Evolutionary conservation across 1,284 basidiomycete species (phyloP).

Genomic region (Irpex lacteus): DNA sequence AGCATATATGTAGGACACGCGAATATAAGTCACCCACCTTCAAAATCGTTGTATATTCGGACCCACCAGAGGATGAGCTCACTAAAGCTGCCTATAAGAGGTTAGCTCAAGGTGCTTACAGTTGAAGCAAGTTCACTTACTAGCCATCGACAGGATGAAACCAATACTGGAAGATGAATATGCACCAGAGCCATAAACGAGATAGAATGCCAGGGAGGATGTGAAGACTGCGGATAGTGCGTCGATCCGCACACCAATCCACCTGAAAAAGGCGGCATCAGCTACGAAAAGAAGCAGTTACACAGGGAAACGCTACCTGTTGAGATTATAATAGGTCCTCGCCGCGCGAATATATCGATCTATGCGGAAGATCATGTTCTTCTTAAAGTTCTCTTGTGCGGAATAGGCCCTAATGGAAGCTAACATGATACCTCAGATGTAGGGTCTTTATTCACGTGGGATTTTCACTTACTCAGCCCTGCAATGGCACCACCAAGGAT

Average conservation of each 20-base stretch:
- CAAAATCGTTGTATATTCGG: slow-evolving; percentile 50
- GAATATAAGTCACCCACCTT: slow-evolving; percentile 33
- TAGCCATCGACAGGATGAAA: slow-evolving; percentile 45
- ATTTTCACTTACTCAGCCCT: slow-evolving; percentile 49
- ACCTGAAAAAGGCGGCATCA: slow-evolving; percentile 30
- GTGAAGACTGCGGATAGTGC: slow-evolving; percentile 41
- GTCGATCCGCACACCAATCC: slow-evolving; percentile 55
- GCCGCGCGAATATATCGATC: slow-evolving; percentile 46
- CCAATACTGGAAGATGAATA: slow-evolving; percentile 40
- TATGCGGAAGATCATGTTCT: slow-evolving; percentile 45
- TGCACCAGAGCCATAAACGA: slow-evolving; percentile 35
- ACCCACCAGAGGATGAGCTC: slow-evolving; percentile 53
- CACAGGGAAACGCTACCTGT: slow-evolving; percentile 22
- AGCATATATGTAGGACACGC: background rate
- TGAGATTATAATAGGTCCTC: slow-evolving; percentile 53
- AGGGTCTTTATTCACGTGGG: too few relatives aligned
- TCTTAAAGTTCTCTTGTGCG: slow-evolving; percentile 44
- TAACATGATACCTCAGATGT: slow-evolving; percentile 19
- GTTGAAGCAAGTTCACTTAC: slow-evolving; percentile 19
- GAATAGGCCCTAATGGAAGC: slow-evolving; percentile 64
- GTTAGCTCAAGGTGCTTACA: background rate
- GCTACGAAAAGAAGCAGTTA: background rate
- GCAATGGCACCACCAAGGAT: slow-evolving; percentile 66
- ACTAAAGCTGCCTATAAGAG: slow-evolving; percentile 44
- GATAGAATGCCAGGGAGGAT: slow-evolving; percentile 45